A percentile compares a stretch with the other conserved stretches of the same genome.
These are phyloP conservation scores for Ophidiomyces ophidiicola DNA, from an alignment of 2,329 filamentous ascomycete genomes.

Conservation along the genomic window DNA sequence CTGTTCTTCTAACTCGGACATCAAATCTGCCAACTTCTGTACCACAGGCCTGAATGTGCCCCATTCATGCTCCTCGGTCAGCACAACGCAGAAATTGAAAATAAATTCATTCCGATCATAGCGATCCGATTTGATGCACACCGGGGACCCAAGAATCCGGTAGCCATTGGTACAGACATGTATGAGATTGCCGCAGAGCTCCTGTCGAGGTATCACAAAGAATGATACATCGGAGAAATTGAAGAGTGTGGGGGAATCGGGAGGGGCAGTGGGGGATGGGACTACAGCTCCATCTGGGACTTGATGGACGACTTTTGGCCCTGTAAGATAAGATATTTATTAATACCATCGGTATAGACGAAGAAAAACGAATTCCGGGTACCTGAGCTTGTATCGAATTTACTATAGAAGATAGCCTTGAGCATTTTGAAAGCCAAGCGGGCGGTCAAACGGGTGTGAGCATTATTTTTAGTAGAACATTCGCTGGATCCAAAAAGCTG, in stretches of 20 bases:
- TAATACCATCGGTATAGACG: constrained; percentile 2
- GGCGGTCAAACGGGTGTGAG: not conserved
- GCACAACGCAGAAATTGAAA: constrained; percentile 88
- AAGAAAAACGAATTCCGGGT: constrained; percentile 1
- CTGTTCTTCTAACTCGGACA: constrained; percentile 85
- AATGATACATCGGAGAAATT: constrained; percentile 77
- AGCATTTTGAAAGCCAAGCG: constrained; percentile 37
- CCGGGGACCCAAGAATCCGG: constrained; percentile 73
- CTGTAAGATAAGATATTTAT: constrained; percentile 25
- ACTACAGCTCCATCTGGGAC: constrained; percentile 50
- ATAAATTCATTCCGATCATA: constrained; percentile 94
- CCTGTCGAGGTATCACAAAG: constrained; percentile 88
- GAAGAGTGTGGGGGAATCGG: constrained; percentile 53
- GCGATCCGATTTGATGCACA: constrained; percentile 69
- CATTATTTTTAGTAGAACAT: constrained; percentile 1
- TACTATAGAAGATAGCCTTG: constrained; percentile 54
- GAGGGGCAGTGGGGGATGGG: constrained; percentile 33
- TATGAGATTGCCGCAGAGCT: constrained; percentile 85
- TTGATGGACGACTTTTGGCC: constrained; percentile 52
- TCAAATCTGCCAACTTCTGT: constrained; percentile 68
- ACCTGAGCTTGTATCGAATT: constrained; percentile 51
- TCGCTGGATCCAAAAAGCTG: not conserved
- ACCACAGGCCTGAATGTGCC: constrained; percentile 75
- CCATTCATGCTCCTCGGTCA: constrained; percentile 59
- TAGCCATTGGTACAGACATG: constrained; percentile 59